Base-by-base conservation (phyloP, 208 protist genomes). In the Zelonia costaricensis region DNA sequence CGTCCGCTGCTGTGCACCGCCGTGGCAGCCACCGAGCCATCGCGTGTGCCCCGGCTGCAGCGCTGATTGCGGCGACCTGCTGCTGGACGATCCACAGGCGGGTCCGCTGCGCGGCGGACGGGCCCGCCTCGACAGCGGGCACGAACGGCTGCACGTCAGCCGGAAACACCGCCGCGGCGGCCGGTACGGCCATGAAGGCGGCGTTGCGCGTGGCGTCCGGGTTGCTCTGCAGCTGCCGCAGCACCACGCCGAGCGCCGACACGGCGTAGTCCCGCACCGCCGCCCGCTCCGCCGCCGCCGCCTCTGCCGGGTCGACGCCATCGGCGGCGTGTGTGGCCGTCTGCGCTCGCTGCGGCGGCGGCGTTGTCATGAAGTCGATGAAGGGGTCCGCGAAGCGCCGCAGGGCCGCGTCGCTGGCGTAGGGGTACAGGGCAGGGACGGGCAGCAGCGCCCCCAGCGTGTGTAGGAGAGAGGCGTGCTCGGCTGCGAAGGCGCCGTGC, bases 181-280 rank as follows among this genome's bases (percentile, higher is more conserved):
- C 76, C 6, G 78, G 75, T 13, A 75, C 52, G 6, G 82, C 76
- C 71, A 82, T 81, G 28, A 89, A 78, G 27, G 86, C 84, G 12
- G 74, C 82, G 53, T 96, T 94, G 52, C 76, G 70, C 20, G 61
- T 72, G 6, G 87, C 68, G 55, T 91, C 76, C 2, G 91, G 85
- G 64, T 86, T 96, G 59, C 74, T 84, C 64, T 94, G 91, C 49
- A 94, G 58, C 55, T 71, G 88, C 20, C 91, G 91, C 18, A 93
- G 59, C 38, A 78, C 75, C 4, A 92, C 84, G 30, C 86, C 76
- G 22, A 90, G 66, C 23, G 54, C 60, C 8, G 77, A 80, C 23
- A 76, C 20, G 36, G 68, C 64, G 49, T 61, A 49, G 59, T 74
- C 65, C 0, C 48, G 46, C 40, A 79, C 77, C 2, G 62, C 39